These are phyloP conservation scores for Trichosporon inkin DNA, from an alignment of 1,284 basidiomycete species.

Conservation along the genomic window DNA sequence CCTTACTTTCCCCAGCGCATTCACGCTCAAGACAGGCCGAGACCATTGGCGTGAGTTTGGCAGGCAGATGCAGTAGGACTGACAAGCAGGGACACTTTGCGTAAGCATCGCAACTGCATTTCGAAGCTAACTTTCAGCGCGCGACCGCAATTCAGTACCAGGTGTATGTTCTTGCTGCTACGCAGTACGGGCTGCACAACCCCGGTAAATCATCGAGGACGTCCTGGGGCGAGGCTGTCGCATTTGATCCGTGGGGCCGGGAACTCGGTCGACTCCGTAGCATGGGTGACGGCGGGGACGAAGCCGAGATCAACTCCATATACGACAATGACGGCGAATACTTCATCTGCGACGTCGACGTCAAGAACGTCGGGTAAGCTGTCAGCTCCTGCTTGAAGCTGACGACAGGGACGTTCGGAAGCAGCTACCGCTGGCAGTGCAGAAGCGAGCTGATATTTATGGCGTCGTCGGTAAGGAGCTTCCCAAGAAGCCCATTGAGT, in stretches of 20 bases:
- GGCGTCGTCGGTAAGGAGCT: conserved; percentile 27
- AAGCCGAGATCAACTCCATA: conserved; percentile 19
- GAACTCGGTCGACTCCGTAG: conserved; percentile 35
- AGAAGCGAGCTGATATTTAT: conserved; percentile 40
- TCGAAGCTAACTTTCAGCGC: conserved; percentile 15
- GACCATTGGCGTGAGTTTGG: conserved; percentile 44
- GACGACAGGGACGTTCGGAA: conserved; percentile 28
- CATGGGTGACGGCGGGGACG: conserved; percentile 31
- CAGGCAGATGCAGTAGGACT: background rate
- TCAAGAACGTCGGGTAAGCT: conserved; percentile 28
- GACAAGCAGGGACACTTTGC: conserved; percentile 26
- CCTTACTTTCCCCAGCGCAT: conserved; percentile 55
- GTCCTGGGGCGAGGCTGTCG: conserved; percentile 43
- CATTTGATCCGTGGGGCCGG: conserved; percentile 42
- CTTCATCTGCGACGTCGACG: conserved; percentile 38
- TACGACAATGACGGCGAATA: conserved; percentile 34
- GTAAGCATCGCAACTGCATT: conserved; percentile 12
- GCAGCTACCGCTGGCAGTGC: conserved; percentile 43
- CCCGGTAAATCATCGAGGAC: conserved; percentile 19
- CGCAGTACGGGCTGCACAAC: conserved; percentile 44
- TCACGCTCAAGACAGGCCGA: conserved; percentile 52
- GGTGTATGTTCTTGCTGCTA: conserved; percentile 45
- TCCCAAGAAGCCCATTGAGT: background rate
- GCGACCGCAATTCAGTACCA: conserved; percentile 44
- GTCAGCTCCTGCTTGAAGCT: background rate